These are phyloP conservation scores for Phytopythium aichiense DNA, from an alignment of 352 stramenopile species.

Conservation along the genomic window DNA sequence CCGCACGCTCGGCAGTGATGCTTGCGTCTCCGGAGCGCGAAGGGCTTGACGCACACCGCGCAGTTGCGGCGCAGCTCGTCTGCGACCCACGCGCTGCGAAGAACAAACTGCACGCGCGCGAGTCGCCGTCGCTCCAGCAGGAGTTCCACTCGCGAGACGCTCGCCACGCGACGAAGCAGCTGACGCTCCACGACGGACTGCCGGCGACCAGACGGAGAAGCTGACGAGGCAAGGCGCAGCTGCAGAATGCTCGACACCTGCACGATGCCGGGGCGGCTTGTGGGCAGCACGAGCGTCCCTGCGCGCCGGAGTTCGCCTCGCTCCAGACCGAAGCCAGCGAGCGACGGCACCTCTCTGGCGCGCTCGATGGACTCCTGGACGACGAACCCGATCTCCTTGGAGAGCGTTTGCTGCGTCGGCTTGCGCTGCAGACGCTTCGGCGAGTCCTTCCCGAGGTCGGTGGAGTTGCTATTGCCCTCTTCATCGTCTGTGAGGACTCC, in stretches of 20 bases:
- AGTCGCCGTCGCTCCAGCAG: slow-evolving; percentile 57
- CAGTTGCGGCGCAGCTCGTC: slow-evolving; percentile 55
- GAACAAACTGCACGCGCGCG: slow-evolving; percentile 48
- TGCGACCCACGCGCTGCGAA: slow-evolving; percentile 48
- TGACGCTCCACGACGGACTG: slow-evolving; percentile 34
- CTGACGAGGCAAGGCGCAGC: slow-evolving; percentile 30
- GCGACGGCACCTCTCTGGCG: slow-evolving; percentile 49
- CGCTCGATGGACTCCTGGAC: slow-evolving; percentile 65
- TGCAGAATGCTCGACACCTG: slow-evolving; percentile 67
- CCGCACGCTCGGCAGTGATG: slow-evolving; percentile 74
- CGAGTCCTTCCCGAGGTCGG: background rate
- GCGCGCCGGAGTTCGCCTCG: slow-evolving; percentile 58
- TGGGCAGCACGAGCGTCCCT: slow-evolving; percentile 59
- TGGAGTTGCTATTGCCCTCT: background rate
- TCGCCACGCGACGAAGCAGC: slow-evolving; percentile 43
- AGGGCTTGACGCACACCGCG: slow-evolving; percentile 62
- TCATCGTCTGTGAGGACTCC: slow-evolving; percentile 33
- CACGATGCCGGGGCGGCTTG: slow-evolving; percentile 49
- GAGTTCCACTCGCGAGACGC: slow-evolving; percentile 40
- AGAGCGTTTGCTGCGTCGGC: background rate
- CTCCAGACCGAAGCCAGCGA: slow-evolving; percentile 46
- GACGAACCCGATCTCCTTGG: slow-evolving; percentile 48
- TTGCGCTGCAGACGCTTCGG: background rate
- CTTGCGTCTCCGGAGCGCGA: slow-evolving; percentile 51
- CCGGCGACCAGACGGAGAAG: slow-evolving; percentile 2